These are phyloP conservation scores for Gloeophyllum trabeum DNA, from an alignment of 768 basidiomycete genomes.

Conservation along the genomic window DNA sequence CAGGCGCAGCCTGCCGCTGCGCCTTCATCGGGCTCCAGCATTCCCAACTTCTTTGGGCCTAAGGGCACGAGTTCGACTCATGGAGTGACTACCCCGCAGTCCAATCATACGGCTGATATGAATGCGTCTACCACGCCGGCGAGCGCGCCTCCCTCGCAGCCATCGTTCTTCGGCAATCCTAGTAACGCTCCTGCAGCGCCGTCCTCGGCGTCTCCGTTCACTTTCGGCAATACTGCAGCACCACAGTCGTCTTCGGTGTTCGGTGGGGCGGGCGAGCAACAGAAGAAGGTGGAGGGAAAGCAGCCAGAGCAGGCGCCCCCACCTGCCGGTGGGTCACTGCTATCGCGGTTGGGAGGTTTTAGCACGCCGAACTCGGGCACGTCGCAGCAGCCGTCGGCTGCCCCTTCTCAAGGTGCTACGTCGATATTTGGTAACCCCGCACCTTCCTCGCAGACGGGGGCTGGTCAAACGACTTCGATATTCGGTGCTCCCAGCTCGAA, in stretches of 20 bases:
- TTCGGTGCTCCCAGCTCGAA: not conserved
- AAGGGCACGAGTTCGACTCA: constrained; percentile 2
- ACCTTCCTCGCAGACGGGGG: not conserved
- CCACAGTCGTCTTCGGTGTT: not conserved
- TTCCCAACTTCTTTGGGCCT: constrained; percentile 3
- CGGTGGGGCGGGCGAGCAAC: not conserved
- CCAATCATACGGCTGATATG: not conserved
- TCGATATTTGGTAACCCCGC: not conserved
- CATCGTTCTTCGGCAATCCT: not conserved
- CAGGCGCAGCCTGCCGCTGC: too few relatives aligned
- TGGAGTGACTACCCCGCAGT: not conserved
- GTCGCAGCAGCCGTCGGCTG: not conserved
- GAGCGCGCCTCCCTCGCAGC: not conserved
- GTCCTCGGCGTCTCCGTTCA: constrained; percentile 1
- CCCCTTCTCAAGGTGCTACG: not conserved
- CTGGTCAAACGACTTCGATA: not conserved
- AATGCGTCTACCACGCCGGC: constrained; percentile 4
- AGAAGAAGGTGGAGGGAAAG: not conserved
- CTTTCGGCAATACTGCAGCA: constrained; percentile 1
- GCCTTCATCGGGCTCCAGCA: not conserved
- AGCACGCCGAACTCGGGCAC: not conserved
- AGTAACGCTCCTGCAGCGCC: not conserved
- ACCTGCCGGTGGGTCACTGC: constrained; percentile 5
- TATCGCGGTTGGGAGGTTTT: constrained; percentile 8
- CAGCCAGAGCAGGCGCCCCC: constrained; percentile 3